Conservation (phyloP, 2,329 filamentous ascomycete species). For the Thielaviopsis cerberus region DNA sequence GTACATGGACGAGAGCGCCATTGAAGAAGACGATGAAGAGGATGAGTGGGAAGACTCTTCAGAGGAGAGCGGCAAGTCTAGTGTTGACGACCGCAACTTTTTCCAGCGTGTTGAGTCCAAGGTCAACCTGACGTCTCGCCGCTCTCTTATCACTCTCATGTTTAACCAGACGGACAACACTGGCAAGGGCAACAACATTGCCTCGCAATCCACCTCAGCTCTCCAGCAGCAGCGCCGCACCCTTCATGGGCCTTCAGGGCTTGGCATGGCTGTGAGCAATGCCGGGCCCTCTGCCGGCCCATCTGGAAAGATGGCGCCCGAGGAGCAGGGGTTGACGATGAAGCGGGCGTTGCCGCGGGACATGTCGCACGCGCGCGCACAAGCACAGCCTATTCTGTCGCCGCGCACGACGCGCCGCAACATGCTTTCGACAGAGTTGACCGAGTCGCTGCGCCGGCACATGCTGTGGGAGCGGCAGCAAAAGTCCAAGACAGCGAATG, state of each 20-base stretch:
- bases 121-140: conserved; percentile 64
- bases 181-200: conserved; percentile 49
- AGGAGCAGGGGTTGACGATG: conserved; percentile 45
- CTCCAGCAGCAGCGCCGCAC: conserved; percentile 41
- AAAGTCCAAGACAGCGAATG: conserved; percentile 74
- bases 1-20: conserved; percentile 25
- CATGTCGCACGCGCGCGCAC: conserved; percentile 38
- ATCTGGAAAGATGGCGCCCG: conserved; percentile 36
- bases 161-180: conserved; percentile 56
- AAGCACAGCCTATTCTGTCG: conserved; percentile 71
- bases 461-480: conserved; percentile 91
- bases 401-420: conserved; percentile 82
- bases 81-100: conserved; percentile 57
- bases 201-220: conserved; percentile 49
- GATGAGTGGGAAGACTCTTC: conserved; percentile 48
- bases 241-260: conserved; percentile 18
- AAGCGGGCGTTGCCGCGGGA: conserved; percentile 41
- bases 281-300: conserved; percentile 23
- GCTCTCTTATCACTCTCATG: conserved; percentile 77
- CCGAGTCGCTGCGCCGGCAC: conserved; percentile 77
- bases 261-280: not conserved
- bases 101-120: conserved; percentile 87
- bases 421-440: conserved; percentile 89
- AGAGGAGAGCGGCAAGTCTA: conserved; percentile 67
- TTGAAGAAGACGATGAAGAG: conserved; percentile 28